These are phyloP conservation scores for Rhodamnia argentea DNA, from an alignment of 345 rosid genomes.

Conservation along the genomic window DNA sequence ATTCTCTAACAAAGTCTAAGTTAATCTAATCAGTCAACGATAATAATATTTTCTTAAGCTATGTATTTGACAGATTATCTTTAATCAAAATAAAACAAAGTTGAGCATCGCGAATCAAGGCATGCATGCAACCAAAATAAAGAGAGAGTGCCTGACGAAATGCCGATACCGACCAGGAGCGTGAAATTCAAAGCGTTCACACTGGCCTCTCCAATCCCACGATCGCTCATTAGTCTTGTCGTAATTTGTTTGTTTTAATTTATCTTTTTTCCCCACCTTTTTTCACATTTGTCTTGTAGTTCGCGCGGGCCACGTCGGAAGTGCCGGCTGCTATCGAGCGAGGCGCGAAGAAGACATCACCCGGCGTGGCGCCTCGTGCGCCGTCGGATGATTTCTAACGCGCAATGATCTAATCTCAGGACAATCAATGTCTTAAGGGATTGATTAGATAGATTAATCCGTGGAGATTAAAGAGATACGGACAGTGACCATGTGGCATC, in stretches of 20 bases:
- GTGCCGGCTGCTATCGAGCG: slow-evolving; percentile 1
- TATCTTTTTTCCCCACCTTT: neutral
- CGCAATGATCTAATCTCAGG: neutral
- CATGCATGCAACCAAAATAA: neutral
- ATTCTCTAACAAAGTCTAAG: neutral
- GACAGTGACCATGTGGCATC: neutral
- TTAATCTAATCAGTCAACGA: neutral
- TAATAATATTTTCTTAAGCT: neutral
- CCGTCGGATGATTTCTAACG: neutral
- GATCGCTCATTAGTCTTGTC: neutral
- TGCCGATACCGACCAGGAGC: slow-evolving; percentile 3
- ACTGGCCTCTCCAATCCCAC: neutral
- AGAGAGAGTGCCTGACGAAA: neutral
- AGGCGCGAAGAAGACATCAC: neutral
- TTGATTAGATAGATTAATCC: neutral
- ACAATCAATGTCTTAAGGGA: neutral
- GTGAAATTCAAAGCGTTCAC: neutral
- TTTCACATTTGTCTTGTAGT: neutral
- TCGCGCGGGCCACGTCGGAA: neutral
- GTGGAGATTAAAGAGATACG: neutral
- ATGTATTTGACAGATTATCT: neutral
- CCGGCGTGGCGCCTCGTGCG: neutral
- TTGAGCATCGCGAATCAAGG: neutral
- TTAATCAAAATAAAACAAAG: neutral
- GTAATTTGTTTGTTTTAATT: neutral